A percentile compares a stretch with the other conserved stretches of the same genome.
These are phyloP conservation scores for Apophysomyces ossiformis DNA, from an alignment of 371 early-diverging fungal species.

Conservation along the genomic window DNA sequence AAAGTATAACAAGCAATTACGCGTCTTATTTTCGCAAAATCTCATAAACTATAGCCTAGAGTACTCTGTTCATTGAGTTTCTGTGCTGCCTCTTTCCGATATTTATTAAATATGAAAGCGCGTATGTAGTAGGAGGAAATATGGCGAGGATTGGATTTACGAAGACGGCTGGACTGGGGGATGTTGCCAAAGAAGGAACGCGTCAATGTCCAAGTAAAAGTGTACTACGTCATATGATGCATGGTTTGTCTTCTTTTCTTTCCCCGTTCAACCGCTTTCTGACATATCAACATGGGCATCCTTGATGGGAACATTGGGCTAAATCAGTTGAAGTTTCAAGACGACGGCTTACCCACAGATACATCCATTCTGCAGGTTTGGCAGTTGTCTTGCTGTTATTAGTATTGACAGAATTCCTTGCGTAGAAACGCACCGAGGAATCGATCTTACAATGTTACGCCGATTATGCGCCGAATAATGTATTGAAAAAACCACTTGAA, in stretches of 20 bases:
- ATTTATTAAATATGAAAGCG: too few relatives aligned
- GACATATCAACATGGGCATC: conserved; percentile 33
- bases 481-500: conserved; percentile 24
- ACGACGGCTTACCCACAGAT: conserved; percentile 55
- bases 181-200: too few relatives aligned
- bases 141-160: too few relatives aligned
- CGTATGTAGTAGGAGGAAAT: too few relatives aligned
- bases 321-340: conserved; percentile 35
- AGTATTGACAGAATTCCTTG: background rate
- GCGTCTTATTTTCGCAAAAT: too few relatives aligned
- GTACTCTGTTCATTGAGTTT: too few relatives aligned
- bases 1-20: too few relatives aligned
- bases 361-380: conserved; percentile 61
- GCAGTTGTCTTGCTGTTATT: background rate
- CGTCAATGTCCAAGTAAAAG: too few relatives aligned
- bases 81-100: too few relatives aligned
- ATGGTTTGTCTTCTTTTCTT: conserved; percentile 14
- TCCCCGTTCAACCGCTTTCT: background rate
- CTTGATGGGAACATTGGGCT: conserved; percentile 32
- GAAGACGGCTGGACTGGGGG: too few relatives aligned
- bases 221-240: background rate
- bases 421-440: conserved; percentile 43
- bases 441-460: conserved; percentile 36
- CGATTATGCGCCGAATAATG: conserved; percentile 40
- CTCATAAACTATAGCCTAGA: too few relatives aligned